These are phyloP conservation scores for Paecilomyces fulvus DNA, from an alignment of 2,329 filamentous ascomycete species.

Conservation along the genomic window DNA sequence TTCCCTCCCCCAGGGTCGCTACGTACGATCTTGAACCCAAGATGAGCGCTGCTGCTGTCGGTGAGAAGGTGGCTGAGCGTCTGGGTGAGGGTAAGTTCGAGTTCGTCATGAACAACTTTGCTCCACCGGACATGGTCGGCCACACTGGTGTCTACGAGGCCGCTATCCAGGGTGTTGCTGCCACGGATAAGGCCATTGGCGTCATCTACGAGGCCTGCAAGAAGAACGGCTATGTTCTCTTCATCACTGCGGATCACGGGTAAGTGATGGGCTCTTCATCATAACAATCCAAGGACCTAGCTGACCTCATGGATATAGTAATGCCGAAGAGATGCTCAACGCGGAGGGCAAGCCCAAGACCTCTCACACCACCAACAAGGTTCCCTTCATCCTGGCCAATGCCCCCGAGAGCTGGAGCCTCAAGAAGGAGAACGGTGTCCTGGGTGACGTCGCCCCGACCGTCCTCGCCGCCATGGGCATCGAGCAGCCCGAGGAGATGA, in stretches of 20 bases:
- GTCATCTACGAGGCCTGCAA: slow-evolving; percentile 90
- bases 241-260: slow-evolving; percentile 94
- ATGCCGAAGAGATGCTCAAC: slow-evolving; percentile 99
- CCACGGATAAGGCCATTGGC: slow-evolving; percentile 91
- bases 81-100: slow-evolving; percentile 79
- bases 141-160: slow-evolving; percentile 97
- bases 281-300: neutral
- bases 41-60: slow-evolving; percentile 90
- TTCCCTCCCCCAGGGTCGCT: slow-evolving; percentile 86
- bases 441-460: slow-evolving; percentile 96
- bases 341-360: slow-evolving; percentile 94
- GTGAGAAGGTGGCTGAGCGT: slow-evolving; percentile 80
- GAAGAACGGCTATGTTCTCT: slow-evolving; percentile 84
- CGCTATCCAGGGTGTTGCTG: slow-evolving; percentile 71
- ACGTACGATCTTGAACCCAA: slow-evolving; percentile 93
- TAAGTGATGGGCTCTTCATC: slow-evolving; percentile 28
- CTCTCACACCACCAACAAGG: slow-evolving; percentile 94
- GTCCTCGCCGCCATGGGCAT: slow-evolving; percentile 85
- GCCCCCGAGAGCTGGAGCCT: slow-evolving; percentile 82
- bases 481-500: slow-evolving; percentile 85
- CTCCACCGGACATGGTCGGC: slow-evolving; percentile 97
- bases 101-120: slow-evolving; percentile 99
- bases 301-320: slow-evolving; percentile 37
- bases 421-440: slow-evolving; percentile 75
- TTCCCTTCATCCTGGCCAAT: slow-evolving; percentile 97